Evolutionary conservation across 192 early-diverging fungal species (phyloP).

Genomic region (Coemansia sp.): DNA sequence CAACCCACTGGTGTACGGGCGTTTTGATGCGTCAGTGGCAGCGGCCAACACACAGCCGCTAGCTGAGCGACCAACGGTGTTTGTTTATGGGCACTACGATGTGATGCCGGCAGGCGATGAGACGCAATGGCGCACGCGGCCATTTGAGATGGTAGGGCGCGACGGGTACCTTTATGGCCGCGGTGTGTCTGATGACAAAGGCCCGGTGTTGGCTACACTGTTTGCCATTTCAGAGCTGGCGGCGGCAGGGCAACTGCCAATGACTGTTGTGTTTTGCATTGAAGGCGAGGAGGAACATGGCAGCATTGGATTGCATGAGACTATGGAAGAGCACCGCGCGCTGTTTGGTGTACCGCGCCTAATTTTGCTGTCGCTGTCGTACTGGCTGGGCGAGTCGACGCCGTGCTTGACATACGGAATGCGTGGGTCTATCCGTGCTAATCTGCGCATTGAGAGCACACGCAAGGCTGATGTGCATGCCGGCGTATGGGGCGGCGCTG

Average conservation of each 20-base stretch:
- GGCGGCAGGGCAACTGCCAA: slow-evolving; percentile 56
- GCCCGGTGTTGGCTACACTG: slow-evolving; percentile 69
- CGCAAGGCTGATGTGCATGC: slow-evolving; percentile 68
- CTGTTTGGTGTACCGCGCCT: slow-evolving; percentile 35
- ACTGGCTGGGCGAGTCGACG: slow-evolving; percentile 75
- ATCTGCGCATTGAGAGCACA: slow-evolving; percentile 51
- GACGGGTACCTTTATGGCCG: slow-evolving; percentile 77
- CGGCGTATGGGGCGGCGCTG: slow-evolving; percentile 74
- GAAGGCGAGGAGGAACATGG: slow-evolving; percentile 81
- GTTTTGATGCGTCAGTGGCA: slow-evolving; percentile 49
- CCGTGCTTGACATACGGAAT: slow-evolving; percentile 80
- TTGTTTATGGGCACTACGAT: slow-evolving; percentile 82
- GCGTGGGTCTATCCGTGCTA: slow-evolving; percentile 71
- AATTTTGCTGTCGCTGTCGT: slow-evolving; percentile 63
- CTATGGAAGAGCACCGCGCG: slow-evolving; percentile 50
- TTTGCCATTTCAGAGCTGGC: slow-evolving; percentile 70
- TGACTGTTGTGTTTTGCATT: slow-evolving; percentile 72
- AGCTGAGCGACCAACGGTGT: slow-evolving; percentile 51
- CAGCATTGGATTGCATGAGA: slow-evolving; percentile 65
- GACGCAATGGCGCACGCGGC: slow-evolving; percentile 62
- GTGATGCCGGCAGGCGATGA: slow-evolving; percentile 71
- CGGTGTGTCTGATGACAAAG: slow-evolving; percentile 81
- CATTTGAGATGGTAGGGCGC: slow-evolving; percentile 64
- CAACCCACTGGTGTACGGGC: slow-evolving; percentile 72
- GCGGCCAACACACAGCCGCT: slow-evolving; percentile 17